Base-by-base conservation (phyloP, 192 early-diverging fungal genomes). In the Helicostylum pulchrum region DNA sequence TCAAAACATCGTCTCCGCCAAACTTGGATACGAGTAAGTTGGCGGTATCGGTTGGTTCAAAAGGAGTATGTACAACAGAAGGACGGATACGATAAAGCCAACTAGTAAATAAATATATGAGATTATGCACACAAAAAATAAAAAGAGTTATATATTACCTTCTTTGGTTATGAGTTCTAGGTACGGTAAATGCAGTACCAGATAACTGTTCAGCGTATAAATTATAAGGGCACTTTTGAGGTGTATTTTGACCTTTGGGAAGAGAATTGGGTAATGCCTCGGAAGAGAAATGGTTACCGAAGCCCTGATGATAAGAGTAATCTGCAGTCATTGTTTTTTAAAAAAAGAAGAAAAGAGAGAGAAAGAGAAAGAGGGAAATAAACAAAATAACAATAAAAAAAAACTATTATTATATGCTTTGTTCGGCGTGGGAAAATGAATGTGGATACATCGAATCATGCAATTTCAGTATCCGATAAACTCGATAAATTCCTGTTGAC, bases 21-120 rank as follows among this genome's bases (percentile, higher is more conserved):
- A 90, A 94, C 52, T 83, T 78, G 63, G 84, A 79, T 20, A 88
- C 77, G 5, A 93, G 64, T 43, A 78, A 64, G 9, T 76, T 64
- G 10, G 36, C 50, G 8, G 39, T 51, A 31, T 44, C 39, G 3
- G 14, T 12, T 70, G 70, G 64, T 61, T 69, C 49, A 68, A 88
- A 95, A 1, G 94, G 93, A 3, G 66, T 70, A 58, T 98, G 96
- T 61, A 83, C 79, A 21, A 92, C 94, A 0, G 94, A 93, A 14
- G 96, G 94, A 26, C 85, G 90, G 72, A 99, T 92, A 66, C 96
- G 92, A 75, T 99, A 99, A 34, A 99, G 74, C 96, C 96, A 99
- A 61, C 88, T 90, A 71, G 23, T 4, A 55, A 26, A 26, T 21
- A 36, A 52, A 50, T 17, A 26, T 0, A 26, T 26, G 26, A 26